Base-by-base conservation (phyloP, 257 asterid species). In the Rehmannia glutinosa region DNA sequence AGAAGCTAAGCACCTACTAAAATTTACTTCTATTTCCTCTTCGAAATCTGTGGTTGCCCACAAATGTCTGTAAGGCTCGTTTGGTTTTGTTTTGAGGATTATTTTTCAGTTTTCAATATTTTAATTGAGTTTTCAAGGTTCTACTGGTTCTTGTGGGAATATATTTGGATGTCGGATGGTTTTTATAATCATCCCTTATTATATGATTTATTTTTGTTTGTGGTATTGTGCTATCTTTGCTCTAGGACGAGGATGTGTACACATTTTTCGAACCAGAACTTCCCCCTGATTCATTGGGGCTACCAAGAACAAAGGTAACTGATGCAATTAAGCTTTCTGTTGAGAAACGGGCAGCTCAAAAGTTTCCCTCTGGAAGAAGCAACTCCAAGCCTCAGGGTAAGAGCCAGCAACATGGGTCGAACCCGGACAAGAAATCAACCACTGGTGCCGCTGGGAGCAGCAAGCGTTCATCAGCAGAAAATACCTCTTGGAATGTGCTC, bases 241-340 rank as follows among this genome's bases (percentile, higher is more conserved):
- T 66, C 50, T 78, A 93, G 99, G 99, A 94, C 43, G 99, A 94
- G 79, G 99, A 94, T 56, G 84, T 94, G 28, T 94, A 82, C 73
- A 73, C 90, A 38, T 91, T 91, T 82, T 94, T 94, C 36, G 99
- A 94, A 79, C 99, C 99, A 2, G 97, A 94, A 51, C 97, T 84
- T 42, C 99, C 96, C 33, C 62, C 78, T 0, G 95, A 83, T 25
- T 63, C 78, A 24, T 64, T 79, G 45, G 74, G 85, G 46, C 46
- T 78, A 16, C 74, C 78, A 12, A 86, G 95, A 77, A 32, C 70
- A 66, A 91, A 81, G 78, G 68, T 58, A 25, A 74, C 50, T 17
- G 90, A 86, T 47, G 80, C 82, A 36, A 46, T 59, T 21, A 83
- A 70, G 73, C 75, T 66, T 25, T 52, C 83, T 0, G 72, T 15